These are phyloP conservation scores for Moelleriella libera DNA, from an alignment of 2,329 filamentous ascomycete genomes.

Conservation along the genomic window DNA sequence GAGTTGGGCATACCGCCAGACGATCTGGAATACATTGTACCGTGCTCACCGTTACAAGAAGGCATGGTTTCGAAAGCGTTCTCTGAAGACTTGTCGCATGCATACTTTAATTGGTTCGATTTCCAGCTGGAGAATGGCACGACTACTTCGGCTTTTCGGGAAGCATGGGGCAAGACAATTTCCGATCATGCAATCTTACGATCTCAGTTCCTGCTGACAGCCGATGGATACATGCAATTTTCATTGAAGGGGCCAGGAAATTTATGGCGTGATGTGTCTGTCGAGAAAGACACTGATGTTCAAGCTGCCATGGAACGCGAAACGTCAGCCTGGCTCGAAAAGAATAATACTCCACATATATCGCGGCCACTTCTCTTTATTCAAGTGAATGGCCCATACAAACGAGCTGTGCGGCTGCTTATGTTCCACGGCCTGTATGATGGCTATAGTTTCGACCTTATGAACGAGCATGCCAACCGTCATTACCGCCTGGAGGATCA, in stretches of 20 bases:
- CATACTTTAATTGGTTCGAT: conserved; percentile 69
- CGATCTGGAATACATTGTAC: conserved; percentile 59
- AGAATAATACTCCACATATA: conserved; percentile 32
- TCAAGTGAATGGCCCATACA: conserved; percentile 15
- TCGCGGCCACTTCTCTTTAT: conserved; percentile 37
- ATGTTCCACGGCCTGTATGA: conserved; percentile 83
- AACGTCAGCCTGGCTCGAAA: conserved; percentile 36
- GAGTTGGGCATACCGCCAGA: conserved; percentile 32
- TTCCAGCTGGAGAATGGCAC: conserved; percentile 36
- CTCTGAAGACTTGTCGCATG: conserved; percentile 31
- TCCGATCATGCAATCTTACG: conserved; percentile 49
- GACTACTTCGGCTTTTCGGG: conserved; percentile 31
- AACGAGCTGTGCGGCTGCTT: conserved; percentile 1
- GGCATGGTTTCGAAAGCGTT: conserved; percentile 67
- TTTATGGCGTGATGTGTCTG: conserved; percentile 26
- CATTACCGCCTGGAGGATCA: conserved; percentile 9
- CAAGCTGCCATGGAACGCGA: conserved; percentile 17
- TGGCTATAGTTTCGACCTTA: conserved; percentile 58
- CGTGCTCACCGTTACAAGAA: conserved; percentile 75
- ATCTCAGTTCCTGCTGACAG: conserved; percentile 57
- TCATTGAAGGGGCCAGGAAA: conserved; percentile 32
- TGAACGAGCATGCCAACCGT: conserved; percentile 42
- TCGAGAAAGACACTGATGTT: conserved; percentile 15
- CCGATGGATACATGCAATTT: conserved; percentile 65
- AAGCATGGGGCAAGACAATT: conserved; percentile 44